A percentile compares a stretch with the other conserved stretches of the same genome.
Evolutionary conservation across 257 asterid genomes (phyloP).

Genomic region (Scutellaria minor): DNA sequence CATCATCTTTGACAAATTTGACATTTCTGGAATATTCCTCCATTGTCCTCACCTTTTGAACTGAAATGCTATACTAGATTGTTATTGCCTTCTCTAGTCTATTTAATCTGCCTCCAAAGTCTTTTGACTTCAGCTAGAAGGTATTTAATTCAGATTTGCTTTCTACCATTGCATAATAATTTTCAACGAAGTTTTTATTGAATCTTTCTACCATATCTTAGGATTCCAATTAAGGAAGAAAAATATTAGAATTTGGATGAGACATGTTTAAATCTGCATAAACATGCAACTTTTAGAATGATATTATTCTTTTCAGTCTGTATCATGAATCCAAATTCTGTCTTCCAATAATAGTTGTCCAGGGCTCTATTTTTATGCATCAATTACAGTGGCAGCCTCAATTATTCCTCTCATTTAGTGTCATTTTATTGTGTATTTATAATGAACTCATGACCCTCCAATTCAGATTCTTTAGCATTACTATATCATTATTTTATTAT

Average conservation of each 20-base stretch:
- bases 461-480: conserved; percentile 1
- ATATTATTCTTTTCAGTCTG: not conserved
- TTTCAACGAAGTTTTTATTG: not conserved
- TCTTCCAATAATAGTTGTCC: not conserved
- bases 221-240: not conserved
- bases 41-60: not conserved
- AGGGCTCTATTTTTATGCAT: not conserved
- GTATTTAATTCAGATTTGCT: not conserved
- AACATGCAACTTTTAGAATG: not conserved
- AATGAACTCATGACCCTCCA: not conserved
- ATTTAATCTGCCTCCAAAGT: not conserved
- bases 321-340: not conserved
- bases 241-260: not conserved
- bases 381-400: not conserved
- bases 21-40: not conserved
- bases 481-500: not conserved
- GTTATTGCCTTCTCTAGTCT: not conserved
- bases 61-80: not conserved
- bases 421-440: not conserved
- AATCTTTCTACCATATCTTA: not conserved
- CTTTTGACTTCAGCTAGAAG: not conserved
- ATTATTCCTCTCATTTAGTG: not conserved
- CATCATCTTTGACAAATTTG: not conserved
- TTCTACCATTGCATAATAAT: not conserved
- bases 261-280: not conserved